These are phyloP conservation scores for Lepiota venenata DNA, from an alignment of 768 basidiomycete species.

Conservation along the genomic window DNA sequence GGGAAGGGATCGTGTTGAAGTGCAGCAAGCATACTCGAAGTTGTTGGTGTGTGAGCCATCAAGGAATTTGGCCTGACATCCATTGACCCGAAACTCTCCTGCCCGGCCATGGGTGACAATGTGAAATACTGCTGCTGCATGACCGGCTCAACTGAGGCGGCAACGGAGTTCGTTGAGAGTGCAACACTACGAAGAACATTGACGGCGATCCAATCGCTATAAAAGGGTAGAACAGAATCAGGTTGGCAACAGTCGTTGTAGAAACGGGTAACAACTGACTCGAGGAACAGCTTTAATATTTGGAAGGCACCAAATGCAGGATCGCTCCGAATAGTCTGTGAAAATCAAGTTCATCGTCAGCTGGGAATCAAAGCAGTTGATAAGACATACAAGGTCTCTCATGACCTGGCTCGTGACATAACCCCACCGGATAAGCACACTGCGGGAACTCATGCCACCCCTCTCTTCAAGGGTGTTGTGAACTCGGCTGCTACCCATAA, in stretches of 20 bases:
- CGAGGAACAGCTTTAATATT: slow-evolving; percentile 86
- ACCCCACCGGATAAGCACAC: slow-evolving; percentile 87
- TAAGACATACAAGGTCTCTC: slow-evolving; percentile 73
- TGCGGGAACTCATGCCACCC: slow-evolving; percentile 80
- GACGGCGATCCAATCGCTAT: slow-evolving; percentile 88
- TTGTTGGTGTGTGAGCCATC: slow-evolving; percentile 82
- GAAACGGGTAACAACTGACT: slow-evolving; percentile 48
- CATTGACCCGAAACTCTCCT: slow-evolving; percentile 69
- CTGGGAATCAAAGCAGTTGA: slow-evolving; percentile 6
- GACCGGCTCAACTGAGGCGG: slow-evolving; percentile 87
- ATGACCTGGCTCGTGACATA: slow-evolving; percentile 93
- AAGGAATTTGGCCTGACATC: slow-evolving; percentile 58
- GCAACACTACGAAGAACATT: slow-evolving; percentile 86
- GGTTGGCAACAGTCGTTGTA: background rate
- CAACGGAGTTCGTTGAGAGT: slow-evolving; percentile 86
- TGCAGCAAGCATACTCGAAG: slow-evolving; percentile 88
- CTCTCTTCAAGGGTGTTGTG: slow-evolving; percentile 65
- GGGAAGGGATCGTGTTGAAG: slow-evolving; percentile 76
- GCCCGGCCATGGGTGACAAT: slow-evolving; percentile 86
- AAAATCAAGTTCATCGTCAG: slow-evolving; percentile 4
- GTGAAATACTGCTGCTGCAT: slow-evolving; percentile 90
- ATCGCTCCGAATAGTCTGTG: slow-evolving; percentile 86
- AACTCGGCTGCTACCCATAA: slow-evolving; percentile 69
- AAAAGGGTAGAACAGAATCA: slow-evolving; percentile 13
- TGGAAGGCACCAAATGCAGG: slow-evolving; percentile 92